Evolutionary conservation across 345 rosid species (phyloP), one percentile per base, ranked within the genome.

Genomic region (Syzygium aromaticum): DNA sequence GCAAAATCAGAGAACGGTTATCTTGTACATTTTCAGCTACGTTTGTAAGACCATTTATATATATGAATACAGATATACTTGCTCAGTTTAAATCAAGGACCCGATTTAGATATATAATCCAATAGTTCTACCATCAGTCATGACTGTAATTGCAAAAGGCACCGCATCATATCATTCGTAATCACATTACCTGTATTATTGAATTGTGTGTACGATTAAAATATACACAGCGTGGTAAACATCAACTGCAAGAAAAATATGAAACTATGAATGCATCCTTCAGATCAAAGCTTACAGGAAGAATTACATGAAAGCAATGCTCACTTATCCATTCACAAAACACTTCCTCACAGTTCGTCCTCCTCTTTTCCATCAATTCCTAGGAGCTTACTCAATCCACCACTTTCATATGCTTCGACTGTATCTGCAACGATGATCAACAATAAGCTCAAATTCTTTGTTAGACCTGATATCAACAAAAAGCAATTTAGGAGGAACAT

Each of bases 331-430:
- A 67, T 30, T 67, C 43, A 67, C 25, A 67, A 67, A 38, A 67
- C 80, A 67, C 80, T 67, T 67, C 25, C 80, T 67, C 25, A 33
- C 46, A 33, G 80, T 33, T 67, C 80, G 0, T 67, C 43, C 43
- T 40, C 80, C 80, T 67, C 64, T 59, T 59, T 84, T 38, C 3
- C 91, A 51, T 88, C 86, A 88, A 94, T 89, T 84, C 94, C 97
- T 38, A 97, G 90, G 90, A 95, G 95, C 92, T 92, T 89, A 86
- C 94, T 92, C 87, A 97, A 90, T 87, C 94, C 93, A 46, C 98
- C 99, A 87, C 86, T 96, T 90, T 93, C 91, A 84, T 93, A 90
- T 0, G 98, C 98, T 67, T 94, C 98, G 23, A 92, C 90, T 1
- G 98, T 97, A 92, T 97, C 98, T 97, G 92, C 46, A 84, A 90